Percentiles rank a stretch among this genome's conserved stretches.
These are phyloP conservation scores for Lentinula sp. DNA, from an alignment of 768 basidiomycete genomes.

Conservation along the genomic window DNA sequence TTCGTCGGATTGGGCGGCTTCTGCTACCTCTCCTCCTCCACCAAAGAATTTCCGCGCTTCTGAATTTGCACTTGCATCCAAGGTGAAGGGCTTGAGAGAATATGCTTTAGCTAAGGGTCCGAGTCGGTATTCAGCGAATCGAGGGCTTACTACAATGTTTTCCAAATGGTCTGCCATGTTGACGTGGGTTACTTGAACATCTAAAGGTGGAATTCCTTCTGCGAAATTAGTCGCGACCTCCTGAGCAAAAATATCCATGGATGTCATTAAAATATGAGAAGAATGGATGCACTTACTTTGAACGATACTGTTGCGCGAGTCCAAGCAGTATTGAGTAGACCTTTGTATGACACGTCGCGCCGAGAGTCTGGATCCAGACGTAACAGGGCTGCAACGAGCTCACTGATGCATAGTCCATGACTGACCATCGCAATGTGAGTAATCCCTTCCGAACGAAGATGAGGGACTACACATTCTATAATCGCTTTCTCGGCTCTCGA, in stretches of 20 bases:
- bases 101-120: not conserved
- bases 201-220: conserved; percentile 20
- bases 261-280: not conserved
- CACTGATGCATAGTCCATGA: conserved; percentile 68
- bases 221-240: conserved; percentile 12
- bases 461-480: conserved; percentile 48
- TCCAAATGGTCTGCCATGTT: conserved; percentile 29
- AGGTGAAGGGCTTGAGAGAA: conserved; percentile 4
- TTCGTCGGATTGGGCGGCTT: not conserved
- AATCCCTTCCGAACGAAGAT: conserved; percentile 32
- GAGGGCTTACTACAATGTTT: conserved; percentile 16
- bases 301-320: conserved; percentile 42
- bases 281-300: conserved; percentile 27
- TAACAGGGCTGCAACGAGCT: conserved; percentile 51
- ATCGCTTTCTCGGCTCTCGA: conserved; percentile 47
- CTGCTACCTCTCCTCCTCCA: conserved; percentile 11
- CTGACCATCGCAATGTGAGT: conserved; percentile 65
- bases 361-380: conserved; percentile 40
- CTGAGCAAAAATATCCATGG: not conserved
- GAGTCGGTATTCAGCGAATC: not conserved
- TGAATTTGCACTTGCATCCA: conserved; percentile 18
- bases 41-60: conserved; percentile 31
- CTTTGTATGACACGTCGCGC: conserved; percentile 29
- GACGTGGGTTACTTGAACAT: conserved; percentile 28
- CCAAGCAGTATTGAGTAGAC: conserved; percentile 74